Base-by-base conservation (phyloP, 768 basidiomycete species). In the Leccinum ochraceum region DNA sequence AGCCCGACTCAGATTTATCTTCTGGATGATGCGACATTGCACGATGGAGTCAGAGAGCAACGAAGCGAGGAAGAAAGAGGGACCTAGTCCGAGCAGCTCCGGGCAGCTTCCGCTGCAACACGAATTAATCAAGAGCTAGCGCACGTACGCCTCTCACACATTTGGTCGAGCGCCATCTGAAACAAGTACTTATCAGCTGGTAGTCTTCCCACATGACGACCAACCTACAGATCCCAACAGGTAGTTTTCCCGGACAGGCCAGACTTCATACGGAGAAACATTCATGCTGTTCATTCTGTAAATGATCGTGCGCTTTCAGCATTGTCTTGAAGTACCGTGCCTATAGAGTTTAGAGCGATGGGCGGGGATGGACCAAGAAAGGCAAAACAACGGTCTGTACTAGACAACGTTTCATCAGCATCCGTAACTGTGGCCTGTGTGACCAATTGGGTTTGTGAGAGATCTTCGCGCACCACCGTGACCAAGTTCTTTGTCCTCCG, bases 281-380 rank as follows among this genome's bases (percentile, higher is more conserved):
- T 83, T 83, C 63, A 91, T 57, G 66, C 86, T 85, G 72, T 88
- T 89, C 20, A 97, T 80, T 81, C 4, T 82, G 77, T 44, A 90
- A 75, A 68, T 94, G 93, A 54, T 83, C 85, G 1, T 89, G 87
- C 2, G 81, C 80, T 62, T 82, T 85, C 64, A 97, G 72, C 84
- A 97, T 89, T 4, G 76, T 73, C 73, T 95, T 96, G 81, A 97
- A 97, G 68, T 92, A 86, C 11, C 90, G 83, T 6, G 92, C 93
- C 93, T 94, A 62, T 13, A 28, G 28, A 28, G 28, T 28, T 26
- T 26, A 26, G 26, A 0, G 28, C 28, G 28, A 28, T 28, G 28
- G 28, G 28, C 7, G 7, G 28, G 28, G 28, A 28, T 28, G 28
- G 28, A 28, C 7, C 28, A 28, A 8, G 28, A 28, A 28, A 28